phyloP scores from a whole-genome alignment of 2,329 filamentous ascomycete genomes.

The Fusarium abutilonis region DNA sequence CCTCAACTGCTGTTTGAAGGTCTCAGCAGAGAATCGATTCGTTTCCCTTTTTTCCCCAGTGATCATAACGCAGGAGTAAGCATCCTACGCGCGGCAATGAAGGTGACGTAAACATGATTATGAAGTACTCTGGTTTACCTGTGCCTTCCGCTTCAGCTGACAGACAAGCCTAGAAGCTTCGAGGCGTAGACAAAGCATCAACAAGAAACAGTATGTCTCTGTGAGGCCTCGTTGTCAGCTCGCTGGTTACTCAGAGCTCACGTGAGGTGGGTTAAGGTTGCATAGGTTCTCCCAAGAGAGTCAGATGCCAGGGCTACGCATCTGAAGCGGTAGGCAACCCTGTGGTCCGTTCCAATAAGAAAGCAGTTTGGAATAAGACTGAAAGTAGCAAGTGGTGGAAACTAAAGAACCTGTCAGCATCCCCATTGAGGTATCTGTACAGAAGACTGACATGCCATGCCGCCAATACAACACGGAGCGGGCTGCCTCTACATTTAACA shows the following conservation, averaged over 20 bases:
- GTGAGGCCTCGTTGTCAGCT: constrained; percentile 41
- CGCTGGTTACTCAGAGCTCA: constrained; percentile 31
- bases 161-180: not conserved
- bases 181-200: not conserved
- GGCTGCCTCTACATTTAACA: constrained; percentile 38
- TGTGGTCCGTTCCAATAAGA: constrained; percentile 29
- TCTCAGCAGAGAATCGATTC: not conserved
- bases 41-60: not conserved
- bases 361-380: constrained; percentile 10
- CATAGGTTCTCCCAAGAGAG: constrained; percentile 22
- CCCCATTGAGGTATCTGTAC: constrained; percentile 23
- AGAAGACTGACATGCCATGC: constrained; percentile 20
- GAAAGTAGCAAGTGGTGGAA: constrained; percentile 32
- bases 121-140: not conserved
- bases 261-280: constrained; percentile 34
- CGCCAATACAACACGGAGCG: constrained; percentile 27
- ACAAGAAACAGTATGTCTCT: constrained; percentile 3
- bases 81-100: not conserved
- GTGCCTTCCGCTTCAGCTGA: not conserved
- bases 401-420: constrained; percentile 30
- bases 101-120: not conserved
- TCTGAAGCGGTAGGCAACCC: constrained; percentile 30
- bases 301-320: constrained; percentile 16
- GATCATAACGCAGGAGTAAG: not conserved
- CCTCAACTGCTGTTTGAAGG: constrained; percentile 8